phyloP scores from a whole-genome alignment of 257 asterid species.

The Primulina tabacum region DNA sequence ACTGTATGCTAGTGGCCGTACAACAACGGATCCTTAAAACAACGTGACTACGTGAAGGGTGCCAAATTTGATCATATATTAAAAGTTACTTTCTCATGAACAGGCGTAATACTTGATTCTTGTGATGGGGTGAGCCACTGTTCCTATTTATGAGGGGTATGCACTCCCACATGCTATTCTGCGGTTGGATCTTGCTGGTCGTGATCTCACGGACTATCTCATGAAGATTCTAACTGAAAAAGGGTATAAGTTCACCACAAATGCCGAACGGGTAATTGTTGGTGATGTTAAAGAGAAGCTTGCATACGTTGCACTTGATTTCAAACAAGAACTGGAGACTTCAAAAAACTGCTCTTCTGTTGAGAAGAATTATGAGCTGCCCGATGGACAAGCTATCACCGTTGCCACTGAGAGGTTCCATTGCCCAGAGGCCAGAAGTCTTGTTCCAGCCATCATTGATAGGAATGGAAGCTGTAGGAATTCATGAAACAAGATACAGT shows the following conservation, averaged over 20 bases:
- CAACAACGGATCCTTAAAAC: too few relatives aligned
- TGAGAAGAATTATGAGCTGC: slow-evolving; percentile 16
- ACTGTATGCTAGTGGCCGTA: slow-evolving; percentile 42
- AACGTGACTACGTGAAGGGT: neutral
- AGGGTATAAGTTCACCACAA: slow-evolving; percentile 38
- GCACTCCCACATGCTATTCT: slow-evolving; percentile 47
- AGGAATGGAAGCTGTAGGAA: slow-evolving; percentile 4
- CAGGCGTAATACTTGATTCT: slow-evolving; percentile 36
- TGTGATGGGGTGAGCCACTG: slow-evolving; percentile 44
- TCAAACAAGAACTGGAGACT: slow-evolving; percentile 37
- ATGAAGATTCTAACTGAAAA: slow-evolving; percentile 39
- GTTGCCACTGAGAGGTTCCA: slow-evolving; percentile 21
- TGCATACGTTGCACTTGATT: slow-evolving; percentile 42
- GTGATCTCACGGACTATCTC: slow-evolving; percentile 45
- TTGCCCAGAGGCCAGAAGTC: neutral
- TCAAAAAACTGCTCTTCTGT: slow-evolving; percentile 35
- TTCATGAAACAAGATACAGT: slow-evolving; percentile 24
- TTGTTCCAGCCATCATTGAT: slow-evolving; percentile 22
- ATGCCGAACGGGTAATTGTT: slow-evolving; percentile 41
- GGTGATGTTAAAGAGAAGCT: slow-evolving; percentile 43
- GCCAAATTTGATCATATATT: neutral
- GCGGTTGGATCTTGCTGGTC: slow-evolving; percentile 43
- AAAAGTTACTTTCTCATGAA: neutral
- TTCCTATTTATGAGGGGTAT: slow-evolving; percentile 44
- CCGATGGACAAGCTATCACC: neutral